These are phyloP conservation scores for Lathyrus tuberosus DNA, from an alignment of 306 rosid species.

Conservation along the genomic window DNA sequence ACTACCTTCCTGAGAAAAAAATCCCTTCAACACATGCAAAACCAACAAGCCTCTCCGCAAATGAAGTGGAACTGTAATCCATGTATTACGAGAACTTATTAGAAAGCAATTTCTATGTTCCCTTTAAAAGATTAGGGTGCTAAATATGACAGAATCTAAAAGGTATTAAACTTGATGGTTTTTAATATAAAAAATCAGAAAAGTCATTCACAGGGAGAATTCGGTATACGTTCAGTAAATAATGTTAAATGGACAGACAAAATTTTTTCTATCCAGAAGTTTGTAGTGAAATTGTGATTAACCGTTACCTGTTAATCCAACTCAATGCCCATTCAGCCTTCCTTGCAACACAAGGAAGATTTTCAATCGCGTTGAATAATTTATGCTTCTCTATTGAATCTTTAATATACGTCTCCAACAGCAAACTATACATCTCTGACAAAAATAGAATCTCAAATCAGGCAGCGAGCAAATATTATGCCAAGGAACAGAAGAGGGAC, in stretches of 20 bases:
- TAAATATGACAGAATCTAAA: background rate
- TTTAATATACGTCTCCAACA: slow-evolving; percentile 83
- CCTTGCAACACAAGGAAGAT: slow-evolving; percentile 76
- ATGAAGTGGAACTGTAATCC: slow-evolving; percentile 69
- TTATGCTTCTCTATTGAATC: slow-evolving; percentile 84
- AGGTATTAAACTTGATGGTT: background rate
- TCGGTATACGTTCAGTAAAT: background rate
- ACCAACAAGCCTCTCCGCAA: slow-evolving; percentile 86
- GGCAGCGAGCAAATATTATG: slow-evolving; percentile 30
- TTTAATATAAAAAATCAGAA: background rate
- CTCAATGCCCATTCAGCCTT: slow-evolving; percentile 89
- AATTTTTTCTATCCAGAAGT: background rate
- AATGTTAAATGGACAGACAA: background rate
- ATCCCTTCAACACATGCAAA: slow-evolving; percentile 94
- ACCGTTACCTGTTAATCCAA: slow-evolving; percentile 76
- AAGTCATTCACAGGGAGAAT: background rate
- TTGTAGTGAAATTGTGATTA: background rate
- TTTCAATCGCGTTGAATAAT: slow-evolving; percentile 82
- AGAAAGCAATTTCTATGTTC: slow-evolving; percentile 22
- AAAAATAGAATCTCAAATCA: slow-evolving; percentile 40
- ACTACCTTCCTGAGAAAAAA: slow-evolving; percentile 93
- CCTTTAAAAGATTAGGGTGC: slow-evolving; percentile 3
- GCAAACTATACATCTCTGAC: slow-evolving; percentile 94
- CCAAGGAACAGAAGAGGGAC: slow-evolving; percentile 23
- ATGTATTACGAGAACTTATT: slow-evolving; percentile 40